A percentile compares a stretch with the other conserved stretches of the same genome.
phyloP scores from a whole-genome alignment of 495 filamentous ascomycete species.

The Achaetomiella virescens region DNA sequence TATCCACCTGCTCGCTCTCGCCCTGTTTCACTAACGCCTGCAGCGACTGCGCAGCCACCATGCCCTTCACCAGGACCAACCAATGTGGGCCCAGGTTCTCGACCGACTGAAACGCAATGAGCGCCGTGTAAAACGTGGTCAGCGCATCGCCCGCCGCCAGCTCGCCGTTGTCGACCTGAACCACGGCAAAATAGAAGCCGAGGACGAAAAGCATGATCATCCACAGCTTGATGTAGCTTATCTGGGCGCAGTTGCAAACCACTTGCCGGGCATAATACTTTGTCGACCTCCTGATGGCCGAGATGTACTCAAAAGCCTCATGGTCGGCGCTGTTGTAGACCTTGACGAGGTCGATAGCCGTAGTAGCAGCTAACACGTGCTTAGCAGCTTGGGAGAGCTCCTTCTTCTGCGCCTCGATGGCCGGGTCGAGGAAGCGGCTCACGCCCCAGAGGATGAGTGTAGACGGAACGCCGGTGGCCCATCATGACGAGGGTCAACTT shows the following conservation, averaged over 20 bases:
- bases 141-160: conserved; percentile 61
- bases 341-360: conserved; percentile 81
- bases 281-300: conserved; percentile 53
- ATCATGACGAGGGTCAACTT: conserved; percentile 78
- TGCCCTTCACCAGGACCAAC: conserved; percentile 71
- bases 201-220: conserved; percentile 78
- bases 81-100: conserved; percentile 68
- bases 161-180: conserved; percentile 49
- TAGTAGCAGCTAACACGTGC: conserved; percentile 59
- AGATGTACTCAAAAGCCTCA: conserved; percentile 60
- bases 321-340: conserved; percentile 70
- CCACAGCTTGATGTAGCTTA: conserved; percentile 65
- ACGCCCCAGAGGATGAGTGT: conserved; percentile 52
- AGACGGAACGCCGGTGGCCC: conserved; percentile 64
- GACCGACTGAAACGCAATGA: conserved; percentile 68
- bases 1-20: conserved; percentile 17
- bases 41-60: conserved; percentile 61
- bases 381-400: conserved; percentile 69
- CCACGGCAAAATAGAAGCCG: conserved; percentile 84
- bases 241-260: conserved; percentile 59
- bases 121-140: conserved; percentile 77
- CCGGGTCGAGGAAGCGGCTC: conserved; percentile 54
- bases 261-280: conserved; percentile 63
- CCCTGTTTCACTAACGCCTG: conserved; percentile 31
- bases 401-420: conserved; percentile 61